Base-by-base conservation (phyloP, 306 rosid genomes). In the Cucumis melo region DNA sequence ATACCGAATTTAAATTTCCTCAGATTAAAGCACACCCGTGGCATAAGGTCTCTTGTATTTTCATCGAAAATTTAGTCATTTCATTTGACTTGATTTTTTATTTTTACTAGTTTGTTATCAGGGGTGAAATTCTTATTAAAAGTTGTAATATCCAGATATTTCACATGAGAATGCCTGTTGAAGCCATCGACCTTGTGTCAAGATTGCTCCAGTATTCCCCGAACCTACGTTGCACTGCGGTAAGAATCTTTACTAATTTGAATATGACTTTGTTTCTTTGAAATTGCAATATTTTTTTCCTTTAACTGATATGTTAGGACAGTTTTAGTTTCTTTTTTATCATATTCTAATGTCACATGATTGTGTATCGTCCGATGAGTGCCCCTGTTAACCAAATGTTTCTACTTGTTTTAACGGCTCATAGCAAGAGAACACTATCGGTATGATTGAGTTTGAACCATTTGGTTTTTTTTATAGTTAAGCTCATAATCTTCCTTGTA, bases 21-120 rank as follows among this genome's bases (percentile, higher is more conserved):
- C 98, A 93, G 80, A 93, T 93, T 73, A 93, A 93, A 86, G 97
- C 93, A 11, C 98, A 93, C 80, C 98, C 98, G 0, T 93, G 96
- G 98, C 98, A 93, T 83, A 93, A 93, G 98, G 96, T 91, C 81
- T 59, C 84, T 46, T 23, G 48, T n/a, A 59, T 41, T 29, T 23
- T 21, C 9, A 48, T 73, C 24, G 24, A 12, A 42, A 61, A 50
- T 16, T 60, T 76, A n/a, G 5, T 42, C 20, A 9, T 34, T 19
- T 55, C 7, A 46, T 38, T 42, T 64, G 36, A 36, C 60, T 41
- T 55, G 20, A 20, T 61, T 17, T 21, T 61, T 48, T 53, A 8
- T 60, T 36, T 15, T 58, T 59, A 24, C 38, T 59, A 24, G 65
- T n/a, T 42, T 57, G 20, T 55, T 68, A 59, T 79, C 46, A 73